Conservation (phyloP, 2,329 filamentous ascomycete genomes). For the Cladosporium velox region DNA sequence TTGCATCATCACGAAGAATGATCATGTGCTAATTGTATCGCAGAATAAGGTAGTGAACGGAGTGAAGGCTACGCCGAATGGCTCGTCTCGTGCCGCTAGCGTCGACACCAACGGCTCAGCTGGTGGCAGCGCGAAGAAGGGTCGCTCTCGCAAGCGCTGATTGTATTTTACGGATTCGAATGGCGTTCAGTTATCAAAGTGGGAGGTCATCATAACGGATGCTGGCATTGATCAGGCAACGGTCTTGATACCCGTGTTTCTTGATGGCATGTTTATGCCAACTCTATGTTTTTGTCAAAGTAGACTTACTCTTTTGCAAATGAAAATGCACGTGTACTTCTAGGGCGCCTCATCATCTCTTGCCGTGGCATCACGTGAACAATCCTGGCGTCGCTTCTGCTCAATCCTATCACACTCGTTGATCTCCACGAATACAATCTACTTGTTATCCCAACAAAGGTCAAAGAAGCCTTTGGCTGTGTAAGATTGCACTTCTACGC, state of each 20-base stretch:
- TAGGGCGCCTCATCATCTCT: neutral
- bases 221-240: slow-evolving; percentile 2
- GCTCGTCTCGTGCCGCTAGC: slow-evolving; percentile 83
- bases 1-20: neutral
- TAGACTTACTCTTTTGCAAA: slow-evolving; percentile 13
- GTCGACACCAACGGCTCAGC: slow-evolving; percentile 73
- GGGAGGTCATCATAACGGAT: neutral
- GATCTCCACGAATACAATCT: neutral
- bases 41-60: slow-evolving; percentile 94
- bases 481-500: neutral
- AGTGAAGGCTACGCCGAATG: slow-evolving; percentile 76
- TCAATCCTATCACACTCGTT: neutral
- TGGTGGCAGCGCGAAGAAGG: slow-evolving; percentile 49
- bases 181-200: slow-evolving; percentile 12
- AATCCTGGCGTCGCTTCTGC: neutral
- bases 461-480: slow-evolving; percentile 1
- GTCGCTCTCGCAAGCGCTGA: slow-evolving; percentile 22
- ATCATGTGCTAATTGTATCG: slow-evolving; percentile 8
- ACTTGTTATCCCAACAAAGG: slow-evolving; percentile 9
- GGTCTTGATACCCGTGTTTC: neutral
- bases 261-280: slow-evolving; percentile 7
- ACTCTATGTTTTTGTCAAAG: slow-evolving; percentile 4
- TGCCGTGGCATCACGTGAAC: neutral
- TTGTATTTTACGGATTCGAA: neutral
- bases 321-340: slow-evolving; percentile 13